These are phyloP conservation scores for Sclerotinia trifoliorum DNA, from an alignment of 2,329 filamentous ascomycete species.

Conservation along the genomic window DNA sequence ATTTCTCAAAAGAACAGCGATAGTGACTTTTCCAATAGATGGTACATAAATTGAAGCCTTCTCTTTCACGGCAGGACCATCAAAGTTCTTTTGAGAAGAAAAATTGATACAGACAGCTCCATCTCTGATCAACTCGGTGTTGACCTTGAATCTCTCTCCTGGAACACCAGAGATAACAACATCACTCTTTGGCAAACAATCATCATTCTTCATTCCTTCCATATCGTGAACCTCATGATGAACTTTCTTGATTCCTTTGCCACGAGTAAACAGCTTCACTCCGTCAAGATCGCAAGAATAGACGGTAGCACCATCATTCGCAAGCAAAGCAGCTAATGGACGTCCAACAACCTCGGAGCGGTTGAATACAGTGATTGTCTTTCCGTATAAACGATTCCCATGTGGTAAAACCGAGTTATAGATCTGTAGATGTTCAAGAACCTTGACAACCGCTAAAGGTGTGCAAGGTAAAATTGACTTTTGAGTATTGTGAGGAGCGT, in stretches of 20 bases:
- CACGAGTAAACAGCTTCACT: slow-evolving; percentile 88
- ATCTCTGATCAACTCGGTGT: slow-evolving; percentile 76
- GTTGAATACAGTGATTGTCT: slow-evolving; percentile 95
- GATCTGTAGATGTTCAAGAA: slow-evolving; percentile 90
- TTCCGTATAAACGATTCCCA: slow-evolving; percentile 88
- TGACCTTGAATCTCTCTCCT: slow-evolving; percentile 83
- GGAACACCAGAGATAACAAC: slow-evolving; percentile 95
- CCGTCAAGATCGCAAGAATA: slow-evolving; percentile 93
- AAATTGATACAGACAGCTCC: slow-evolving; percentile 99
- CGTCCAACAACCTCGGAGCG: slow-evolving; percentile 93
- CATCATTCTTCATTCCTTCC: slow-evolving; percentile 73
- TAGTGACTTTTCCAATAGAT: slow-evolving; percentile 96
- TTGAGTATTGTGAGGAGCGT: slow-evolving; percentile 70
- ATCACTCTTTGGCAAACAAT: slow-evolving; percentile 84
- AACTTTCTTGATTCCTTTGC: slow-evolving; percentile 78
- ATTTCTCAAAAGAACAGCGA: slow-evolving; percentile 86
- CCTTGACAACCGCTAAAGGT: slow-evolving; percentile 93
- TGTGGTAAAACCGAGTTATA: slow-evolving; percentile 94
- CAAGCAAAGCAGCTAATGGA: slow-evolving; percentile 85
- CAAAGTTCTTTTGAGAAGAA: slow-evolving; percentile 92
- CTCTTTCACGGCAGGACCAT: slow-evolving; percentile 79
- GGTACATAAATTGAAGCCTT: slow-evolving; percentile 97
- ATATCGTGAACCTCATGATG: slow-evolving; percentile 80
- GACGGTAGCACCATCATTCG: slow-evolving; percentile 93
- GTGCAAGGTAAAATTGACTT: slow-evolving; percentile 97